Evolutionary conservation across 2,329 filamentous ascomycete species (phyloP).

Genomic region (Verticillium klebahnii): DNA sequence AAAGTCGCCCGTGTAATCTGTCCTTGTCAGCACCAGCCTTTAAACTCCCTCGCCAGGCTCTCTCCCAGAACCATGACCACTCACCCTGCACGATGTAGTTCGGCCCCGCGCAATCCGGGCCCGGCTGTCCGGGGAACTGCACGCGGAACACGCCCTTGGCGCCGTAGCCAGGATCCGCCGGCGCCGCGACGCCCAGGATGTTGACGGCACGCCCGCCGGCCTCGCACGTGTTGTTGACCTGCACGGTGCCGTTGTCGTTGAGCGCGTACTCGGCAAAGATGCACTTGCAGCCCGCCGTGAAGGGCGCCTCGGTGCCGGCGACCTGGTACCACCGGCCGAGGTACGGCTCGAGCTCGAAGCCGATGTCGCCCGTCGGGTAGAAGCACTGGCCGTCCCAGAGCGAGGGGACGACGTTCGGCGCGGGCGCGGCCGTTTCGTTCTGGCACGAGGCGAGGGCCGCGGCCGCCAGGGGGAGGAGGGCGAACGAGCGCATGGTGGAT

Average conservation of each 20-base stretch:
- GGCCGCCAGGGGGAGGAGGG: conserved; percentile 7
- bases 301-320: conserved; percentile 24
- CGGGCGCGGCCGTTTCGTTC: conserved; percentile 7
- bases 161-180: conserved; percentile 22
- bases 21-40: not conserved
- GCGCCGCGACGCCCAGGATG: conserved; percentile 22
- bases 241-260: conserved; percentile 25
- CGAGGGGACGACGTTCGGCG: conserved; percentile 19
- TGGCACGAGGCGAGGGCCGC: conserved; percentile 7
- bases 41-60: not conserved
- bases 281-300: conserved; percentile 25
- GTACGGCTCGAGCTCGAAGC: conserved; percentile 22
- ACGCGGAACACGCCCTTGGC: conserved; percentile 23
- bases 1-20: conserved; percentile 24
- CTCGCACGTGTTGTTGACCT: conserved; percentile 27
- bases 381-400: conserved; percentile 25
- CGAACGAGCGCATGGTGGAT: conserved; percentile 8
- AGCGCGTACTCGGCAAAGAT: conserved; percentile 24
- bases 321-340: conserved; percentile 28
- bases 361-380: conserved; percentile 22
- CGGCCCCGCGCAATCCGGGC: conserved; percentile 22
- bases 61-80: not conserved
- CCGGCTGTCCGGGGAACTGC: conserved; percentile 23
- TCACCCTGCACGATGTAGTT: conserved; percentile 27
- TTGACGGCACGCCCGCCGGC: conserved; percentile 18